Base-by-base conservation (phyloP, 2,329 filamentous ascomycete genomes). In the Magnaporthiopsis incrustans region DNA sequence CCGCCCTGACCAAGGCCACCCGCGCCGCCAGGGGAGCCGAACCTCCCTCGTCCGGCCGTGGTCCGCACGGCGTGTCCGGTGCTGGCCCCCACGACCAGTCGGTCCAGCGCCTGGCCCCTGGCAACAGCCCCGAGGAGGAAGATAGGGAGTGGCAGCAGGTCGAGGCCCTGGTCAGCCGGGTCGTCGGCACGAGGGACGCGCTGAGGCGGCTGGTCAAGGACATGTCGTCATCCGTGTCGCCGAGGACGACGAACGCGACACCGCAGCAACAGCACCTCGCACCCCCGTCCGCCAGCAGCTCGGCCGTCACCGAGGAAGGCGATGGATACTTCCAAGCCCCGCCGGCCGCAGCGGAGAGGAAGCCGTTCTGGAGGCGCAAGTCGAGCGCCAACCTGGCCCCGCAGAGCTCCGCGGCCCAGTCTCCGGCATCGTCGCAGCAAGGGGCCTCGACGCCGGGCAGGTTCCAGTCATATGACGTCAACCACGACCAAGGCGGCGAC, bases 341-440 rank as follows among this genome's bases (percentile, higher is more conserved):
- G 22, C 68, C 77, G 2, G 69, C 74, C 11, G 69, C 72, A 10
- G 70, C 76, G 4, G 87, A 92, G 63, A 91, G 82, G 73, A 84
- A 86, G 65, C 81, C 91, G 0, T 98, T 99, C 72, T 99, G 95
- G 95, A 96, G 92, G 75, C 87, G 94, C 60, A 97, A 96, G 76
- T 81, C 88, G 1, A 93, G 87, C 70, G 78, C 79, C 1, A 74
- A 81, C 26, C 71, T 79, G 35, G 74, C 77, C 6, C 75, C 81
- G 2, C 73, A 76, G 33, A 72, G 75, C 12, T 67, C 58, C 22
- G 33, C 35, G 1, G 35, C 78, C 26, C 77, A 80, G 10, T 73
- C 78, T 44, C 65, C 76, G 0, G 69, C 75, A 1, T 70, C 76
- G 2, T 75, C 79, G 0, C 74, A 77, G 2, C 68, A 80, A 35